Base-by-base conservation (phyloP, 225 moss, liverwort and hornwort genomes). In the Asterella californica region DNA sequence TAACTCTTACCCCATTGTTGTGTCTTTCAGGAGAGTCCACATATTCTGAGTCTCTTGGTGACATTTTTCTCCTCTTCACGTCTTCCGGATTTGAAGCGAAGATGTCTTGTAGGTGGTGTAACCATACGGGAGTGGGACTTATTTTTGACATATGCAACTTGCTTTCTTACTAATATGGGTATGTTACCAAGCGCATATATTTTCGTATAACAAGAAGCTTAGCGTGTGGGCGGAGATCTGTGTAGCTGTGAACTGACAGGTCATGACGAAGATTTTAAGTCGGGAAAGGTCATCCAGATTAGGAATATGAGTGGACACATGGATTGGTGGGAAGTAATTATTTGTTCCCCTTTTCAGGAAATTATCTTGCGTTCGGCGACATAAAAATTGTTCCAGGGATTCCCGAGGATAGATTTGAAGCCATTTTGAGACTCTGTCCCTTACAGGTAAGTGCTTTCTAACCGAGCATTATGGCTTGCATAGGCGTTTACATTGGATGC, bases 311-410 rank as follows among this genome's bases (percentile, higher is more conserved):
- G 42, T 3, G 7, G 42, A 42, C 7, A 7, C 42, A 42, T 42
- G 42, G 42, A 42, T 42, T 7, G 42, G 7, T 42, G 42, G 42
- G 7, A 42, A 42, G 42, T 42, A 7, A 42, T 42, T 42, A 3
- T 47, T 48, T 47, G 45, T 42, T 27, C 24, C 21, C 12, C 61
- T 64, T 10, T 69, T 7, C 72, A 84, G 84, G 84, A 5, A 84
- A 84, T 37, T 81, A 81, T 81, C 78, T 84, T 69, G 74, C 84
- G 10, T 78, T 81, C 25, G 84, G 84, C 9, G 84, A 81, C 12
- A 24, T 75, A 27, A 84, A 84, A 57, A 74, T 70, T 38, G 81
- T 84, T 49, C 93, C 93, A 29, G 93, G 93, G 76, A 86, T 93
- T 54, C 24, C 88, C n/a, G 80, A 81, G 60, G 76, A 83, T 45